Base-by-base conservation (phyloP, 2,329 filamentous ascomycete species). In the Coniosporium tulheliwenetii region DNA sequence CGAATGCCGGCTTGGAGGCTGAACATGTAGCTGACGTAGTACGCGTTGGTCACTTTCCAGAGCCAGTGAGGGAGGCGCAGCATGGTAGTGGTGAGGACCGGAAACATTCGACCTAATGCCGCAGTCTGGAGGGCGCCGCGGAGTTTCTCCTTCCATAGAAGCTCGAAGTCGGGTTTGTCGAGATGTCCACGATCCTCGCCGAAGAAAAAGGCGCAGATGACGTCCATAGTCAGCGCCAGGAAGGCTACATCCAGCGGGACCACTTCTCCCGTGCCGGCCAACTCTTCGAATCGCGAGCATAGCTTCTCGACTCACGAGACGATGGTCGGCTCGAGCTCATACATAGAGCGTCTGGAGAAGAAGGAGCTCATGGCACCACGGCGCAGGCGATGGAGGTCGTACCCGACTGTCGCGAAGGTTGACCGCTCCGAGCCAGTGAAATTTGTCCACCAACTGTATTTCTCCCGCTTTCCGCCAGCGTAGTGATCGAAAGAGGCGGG, bases 161-260 rank as follows among this genome's bases (percentile, higher is more conserved):
- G 45, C 30, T 43, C 43, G 41, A 55, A 54, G 41, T 55, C 51
- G 5, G 49, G 47, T 31, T 51, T 43, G 39, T 61, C 58, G n/a
- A 61, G 50, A 37, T 55, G 56, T 1, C 47, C 47, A n/a, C 47
- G 49, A 38, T 55, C 50, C 38, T 51, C 45, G 1, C 52, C 56
- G 39, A 60, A 63, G 1, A 48, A 49, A 41, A 62, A 63, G 36
- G 60, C 51, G 15, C 53, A 54, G 31, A 62, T 57, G 9, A 63
- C 47, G 41, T 64, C 60, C 8, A 52, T 51, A 2, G 57, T 56
- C 38, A 60, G 40, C 1, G 52, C 57, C 5, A 45, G 26, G 41
- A 49, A 45, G 2, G 43, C 44, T 37, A 47, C 41, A 44, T 45
- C 44, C 29, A 55, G 8, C 9, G 1, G 45, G 33, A 26, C 48